Percentiles rank a stretch among this genome's conserved stretches.
Evolutionary conservation across 2,329 filamentous ascomycete genomes (phyloP).

Genomic region (Neonectria hederae): DNA sequence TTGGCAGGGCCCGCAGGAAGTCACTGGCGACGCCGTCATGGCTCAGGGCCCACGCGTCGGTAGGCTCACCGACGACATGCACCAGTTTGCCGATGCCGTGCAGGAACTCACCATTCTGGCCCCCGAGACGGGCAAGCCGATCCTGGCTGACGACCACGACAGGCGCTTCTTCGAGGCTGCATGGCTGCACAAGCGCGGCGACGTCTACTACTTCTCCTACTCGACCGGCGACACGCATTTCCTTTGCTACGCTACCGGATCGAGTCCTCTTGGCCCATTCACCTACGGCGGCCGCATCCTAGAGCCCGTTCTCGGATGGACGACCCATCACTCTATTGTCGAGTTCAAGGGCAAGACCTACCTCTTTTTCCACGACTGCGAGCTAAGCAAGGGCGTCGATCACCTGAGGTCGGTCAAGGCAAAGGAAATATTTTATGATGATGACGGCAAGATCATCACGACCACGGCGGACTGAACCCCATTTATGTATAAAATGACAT

Average conservation of each 20-base stretch:
- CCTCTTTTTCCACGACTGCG: slow-evolving; percentile 80
- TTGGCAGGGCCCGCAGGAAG: slow-evolving; percentile 67
- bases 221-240: slow-evolving; percentile 82
- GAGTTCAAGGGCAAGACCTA: slow-evolving; percentile 78
- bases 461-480: slow-evolving; percentile 41
- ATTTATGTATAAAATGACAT: background rate
- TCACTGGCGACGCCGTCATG: slow-evolving; percentile 60
- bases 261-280: slow-evolving; percentile 75
- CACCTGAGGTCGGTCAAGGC: slow-evolving; percentile 80
- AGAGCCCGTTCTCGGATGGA: slow-evolving; percentile 83
- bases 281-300: slow-evolving; percentile 76
- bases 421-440: slow-evolving; percentile 77
- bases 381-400: slow-evolving; percentile 72
- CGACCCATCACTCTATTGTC: slow-evolving; percentile 81
- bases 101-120: slow-evolving; percentile 72
- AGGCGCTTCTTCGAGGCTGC: slow-evolving; percentile 82
- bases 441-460: slow-evolving; percentile 67
- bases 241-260: slow-evolving; percentile 73
- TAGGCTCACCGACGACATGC: slow-evolving; percentile 72
- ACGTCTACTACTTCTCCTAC: slow-evolving; percentile 79
- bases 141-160: slow-evolving; percentile 75
- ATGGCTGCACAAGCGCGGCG: slow-evolving; percentile 79
- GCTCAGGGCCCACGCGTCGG: slow-evolving; percentile 76
- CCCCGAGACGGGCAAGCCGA: slow-evolving; percentile 65
- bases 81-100: slow-evolving; percentile 63